phyloP scores from a whole-genome alignment of 768 basidiomycete genomes.

The Podaxis sp. region DNA sequence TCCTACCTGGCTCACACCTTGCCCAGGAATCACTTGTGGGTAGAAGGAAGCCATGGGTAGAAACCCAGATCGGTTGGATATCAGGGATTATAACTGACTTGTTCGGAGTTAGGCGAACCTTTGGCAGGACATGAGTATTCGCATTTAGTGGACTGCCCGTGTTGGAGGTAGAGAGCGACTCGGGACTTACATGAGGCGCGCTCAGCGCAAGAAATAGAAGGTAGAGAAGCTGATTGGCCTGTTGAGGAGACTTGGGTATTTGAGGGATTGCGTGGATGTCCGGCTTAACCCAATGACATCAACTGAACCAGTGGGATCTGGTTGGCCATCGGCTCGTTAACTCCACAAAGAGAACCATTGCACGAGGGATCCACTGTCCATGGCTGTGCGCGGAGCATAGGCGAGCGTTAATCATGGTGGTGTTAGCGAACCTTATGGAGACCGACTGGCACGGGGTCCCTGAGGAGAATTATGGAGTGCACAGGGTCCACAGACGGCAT shows the following conservation, averaged over 20 bases:
- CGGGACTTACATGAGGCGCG: neutral
- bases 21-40: constrained; percentile 42
- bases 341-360: neutral
- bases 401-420: neutral
- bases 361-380: neutral
- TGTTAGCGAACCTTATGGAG: neutral
- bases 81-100: neutral
- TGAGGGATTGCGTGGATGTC: neutral
- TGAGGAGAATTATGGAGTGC: neutral
- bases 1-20: constrained; percentile 48
- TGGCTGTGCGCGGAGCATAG: neutral
- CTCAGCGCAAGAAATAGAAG: neutral
- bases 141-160: neutral
- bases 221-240: neutral
- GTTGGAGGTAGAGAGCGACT: neutral
- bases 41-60: constrained; percentile 42
- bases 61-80: neutral
- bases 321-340: neutral
- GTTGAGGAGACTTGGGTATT: neutral
- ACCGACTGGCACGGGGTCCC: neutral
- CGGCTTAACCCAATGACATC: neutral
- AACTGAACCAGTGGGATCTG: neutral
- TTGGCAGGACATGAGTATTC: neutral
- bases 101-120: neutral
- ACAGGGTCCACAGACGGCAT: neutral